A percentile compares a stretch with the other conserved stretches of the same genome.
Evolutionary conservation across 2,329 filamentous ascomycete species (phyloP).

Genomic region (Alternaria metachromatica): DNA sequence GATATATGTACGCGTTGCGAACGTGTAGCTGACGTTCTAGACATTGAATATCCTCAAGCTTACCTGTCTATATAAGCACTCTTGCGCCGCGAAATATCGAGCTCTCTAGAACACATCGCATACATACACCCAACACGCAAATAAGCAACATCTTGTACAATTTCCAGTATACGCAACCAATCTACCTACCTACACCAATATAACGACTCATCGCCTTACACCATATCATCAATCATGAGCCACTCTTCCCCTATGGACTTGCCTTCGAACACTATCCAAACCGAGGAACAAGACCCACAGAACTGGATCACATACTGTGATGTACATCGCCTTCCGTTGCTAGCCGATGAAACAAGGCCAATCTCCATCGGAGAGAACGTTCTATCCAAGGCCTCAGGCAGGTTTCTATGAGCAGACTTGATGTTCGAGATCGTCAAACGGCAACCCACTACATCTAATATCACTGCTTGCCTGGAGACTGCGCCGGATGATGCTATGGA

Average conservation of each 20-base stretch:
- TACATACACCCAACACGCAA: neutral
- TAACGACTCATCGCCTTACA: neutral
- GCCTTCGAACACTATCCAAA: neutral
- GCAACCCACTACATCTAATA: neutral
- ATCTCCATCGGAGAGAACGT: neutral
- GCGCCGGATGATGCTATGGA: neutral
- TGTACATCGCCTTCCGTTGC: neutral
- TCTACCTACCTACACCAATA: neutral
- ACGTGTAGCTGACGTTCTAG: neutral
- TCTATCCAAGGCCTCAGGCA: neutral
- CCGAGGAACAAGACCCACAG: neutral
- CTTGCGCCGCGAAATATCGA: neutral
- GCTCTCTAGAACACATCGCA: neutral
- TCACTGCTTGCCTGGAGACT: neutral
- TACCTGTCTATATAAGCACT: neutral
- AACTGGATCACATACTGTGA: neutral
- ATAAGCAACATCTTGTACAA: neutral
- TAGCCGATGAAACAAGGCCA: neutral
- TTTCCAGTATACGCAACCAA: neutral
- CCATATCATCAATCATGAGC: neutral
- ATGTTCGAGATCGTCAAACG: slow-evolving; percentile 1
- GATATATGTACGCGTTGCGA: neutral
- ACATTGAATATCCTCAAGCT: neutral
- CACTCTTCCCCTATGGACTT: neutral
- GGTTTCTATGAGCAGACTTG: neutral